These are phyloP conservation scores for Yamadazyma sp. DNA, from an alignment of 805 yeast genomes.

Conservation along the genomic window DNA sequence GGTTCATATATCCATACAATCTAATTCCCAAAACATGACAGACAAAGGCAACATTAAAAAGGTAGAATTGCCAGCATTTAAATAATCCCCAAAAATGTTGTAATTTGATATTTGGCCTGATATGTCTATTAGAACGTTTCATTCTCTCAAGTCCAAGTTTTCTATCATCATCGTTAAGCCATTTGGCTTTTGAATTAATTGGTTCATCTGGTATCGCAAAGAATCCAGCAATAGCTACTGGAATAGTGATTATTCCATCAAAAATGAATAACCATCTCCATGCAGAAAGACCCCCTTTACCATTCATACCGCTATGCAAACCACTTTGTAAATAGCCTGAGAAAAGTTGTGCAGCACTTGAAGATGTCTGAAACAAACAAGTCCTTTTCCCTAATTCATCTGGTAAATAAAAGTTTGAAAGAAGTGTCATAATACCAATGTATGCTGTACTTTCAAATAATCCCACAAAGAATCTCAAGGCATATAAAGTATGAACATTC, in stretches of 20 bases:
- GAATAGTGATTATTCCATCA: slow-evolving; percentile 30
- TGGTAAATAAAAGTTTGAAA: slow-evolving; percentile 21
- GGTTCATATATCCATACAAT: slow-evolving; percentile 10
- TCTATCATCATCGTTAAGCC: slow-evolving; percentile 6
- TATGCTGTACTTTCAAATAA: slow-evolving; percentile 23
- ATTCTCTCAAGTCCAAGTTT: slow-evolving; percentile 3
- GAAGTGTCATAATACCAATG: slow-evolving; percentile 13
- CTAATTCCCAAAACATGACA: slow-evolving; percentile 6
- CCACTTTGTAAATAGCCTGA: slow-evolving; percentile 20
- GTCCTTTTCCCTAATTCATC: slow-evolving; percentile 19
- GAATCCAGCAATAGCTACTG: slow-evolving; percentile 36
- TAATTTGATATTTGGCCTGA: slow-evolving; percentile 3
- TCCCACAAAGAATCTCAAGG: slow-evolving; percentile 52
- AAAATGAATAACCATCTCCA: slow-evolving; percentile 48
- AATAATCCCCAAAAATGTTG: slow-evolving; percentile 2
- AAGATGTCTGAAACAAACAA: slow-evolving; percentile 11
- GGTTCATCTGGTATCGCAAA: slow-evolving; percentile 47
- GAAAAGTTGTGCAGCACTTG: slow-evolving; percentile 13
- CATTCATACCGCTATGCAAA: slow-evolving; percentile 25
- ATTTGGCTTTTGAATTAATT: slow-evolving; percentile 1
- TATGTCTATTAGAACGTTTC: slow-evolving; percentile 4
- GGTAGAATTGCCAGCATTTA: slow-evolving; percentile 5
- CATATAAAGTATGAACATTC: slow-evolving; percentile 50
- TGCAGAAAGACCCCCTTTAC: slow-evolving; percentile 36
- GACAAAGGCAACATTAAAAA: slow-evolving; percentile 4